Percentiles rank a stretch among this genome's conserved stretches.
Evolutionary conservation across 2,329 filamentous ascomycete species (phyloP).

Genomic region (Westerdykella aurantiaca): DNA sequence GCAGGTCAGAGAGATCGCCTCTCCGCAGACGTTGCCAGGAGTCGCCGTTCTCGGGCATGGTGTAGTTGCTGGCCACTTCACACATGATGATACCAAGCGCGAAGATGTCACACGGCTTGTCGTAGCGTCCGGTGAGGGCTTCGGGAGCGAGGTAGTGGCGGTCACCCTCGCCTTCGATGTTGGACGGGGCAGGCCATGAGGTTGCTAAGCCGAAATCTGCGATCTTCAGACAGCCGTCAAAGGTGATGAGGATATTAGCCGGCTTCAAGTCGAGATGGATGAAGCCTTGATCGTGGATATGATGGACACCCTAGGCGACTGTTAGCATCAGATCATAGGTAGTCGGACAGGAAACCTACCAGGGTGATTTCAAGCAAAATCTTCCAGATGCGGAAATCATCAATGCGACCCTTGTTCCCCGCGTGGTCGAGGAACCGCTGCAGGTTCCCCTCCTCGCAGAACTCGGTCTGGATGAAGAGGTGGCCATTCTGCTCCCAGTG

Average conservation of each 20-base stretch:
- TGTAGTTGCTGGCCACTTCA: slow-evolving; percentile 89
- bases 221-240: slow-evolving; percentile 77
- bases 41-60: slow-evolving; percentile 85
- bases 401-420: slow-evolving; percentile 76
- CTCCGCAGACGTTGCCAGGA: slow-evolving; percentile 87
- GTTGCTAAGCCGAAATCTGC: slow-evolving; percentile 82
- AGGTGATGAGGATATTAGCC: slow-evolving; percentile 75
- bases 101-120: slow-evolving; percentile 90
- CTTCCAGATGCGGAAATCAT: slow-evolving; percentile 99
- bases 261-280: slow-evolving; percentile 83
- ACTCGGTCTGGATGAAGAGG: slow-evolving; percentile 96
- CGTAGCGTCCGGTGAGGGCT: slow-evolving; percentile 76
- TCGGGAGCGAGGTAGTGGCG: slow-evolving; percentile 95
- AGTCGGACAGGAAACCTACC: slow-evolving; percentile 50
- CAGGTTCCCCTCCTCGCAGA: slow-evolving; percentile 87
- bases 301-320: slow-evolving; percentile 66
- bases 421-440: slow-evolving; percentile 78
- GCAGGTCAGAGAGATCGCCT: slow-evolving; percentile 81
- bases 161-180: slow-evolving; percentile 87
- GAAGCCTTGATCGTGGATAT: slow-evolving; percentile 83
- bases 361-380: slow-evolving; percentile 79
- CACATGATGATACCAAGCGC: slow-evolving; percentile 90
- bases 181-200: slow-evolving; percentile 65
- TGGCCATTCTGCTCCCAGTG: slow-evolving; percentile 82
- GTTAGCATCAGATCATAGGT: slow-evolving; percentile 17